Evolutionary conservation across 1,284 basidiomycete species (phyloP).

Genomic region (Ustilago vetiveriae): DNA sequence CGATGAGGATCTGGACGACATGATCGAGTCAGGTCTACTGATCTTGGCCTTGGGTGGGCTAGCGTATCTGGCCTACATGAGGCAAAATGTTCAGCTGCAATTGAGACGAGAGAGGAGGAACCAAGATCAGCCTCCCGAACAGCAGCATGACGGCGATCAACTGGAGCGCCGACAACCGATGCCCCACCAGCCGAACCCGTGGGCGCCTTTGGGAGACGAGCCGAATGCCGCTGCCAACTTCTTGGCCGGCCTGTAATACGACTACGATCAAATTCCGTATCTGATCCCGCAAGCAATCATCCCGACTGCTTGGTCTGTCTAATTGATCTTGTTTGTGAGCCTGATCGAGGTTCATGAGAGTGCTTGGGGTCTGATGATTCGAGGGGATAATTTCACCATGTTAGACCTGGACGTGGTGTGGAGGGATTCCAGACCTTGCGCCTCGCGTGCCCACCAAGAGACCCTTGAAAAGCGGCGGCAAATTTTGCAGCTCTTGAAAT

Average conservation of each 20-base stretch:
- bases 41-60: conserved; percentile 54
- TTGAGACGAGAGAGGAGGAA: conserved; percentile 44
- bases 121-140: conserved; percentile 15
- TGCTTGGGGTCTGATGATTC: too few relatives aligned
- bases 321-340: too few relatives aligned
- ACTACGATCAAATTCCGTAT: neutral
- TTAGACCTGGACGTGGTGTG: too few relatives aligned
- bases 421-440: too few relatives aligned
- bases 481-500: conserved; percentile 6
- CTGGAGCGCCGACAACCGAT: neutral
- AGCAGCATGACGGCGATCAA: conserved; percentile 5
- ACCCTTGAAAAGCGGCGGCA: conserved; percentile 1
- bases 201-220: conserved; percentile 31
- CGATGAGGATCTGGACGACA: conserved; percentile 50
- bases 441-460: too few relatives aligned
- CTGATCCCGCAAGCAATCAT: too few relatives aligned
- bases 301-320: too few relatives aligned
- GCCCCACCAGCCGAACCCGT: conserved; percentile 22
- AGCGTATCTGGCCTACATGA: conserved; percentile 49
- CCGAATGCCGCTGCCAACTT: conserved; percentile 40
- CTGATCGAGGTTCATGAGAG: too few relatives aligned
- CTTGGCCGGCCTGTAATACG: conserved; percentile 19
- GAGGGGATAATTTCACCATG: too few relatives aligned
- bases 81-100: conserved; percentile 54
- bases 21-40: conserved; percentile 56